Conservation (phyloP, 2,329 filamentous ascomycete species). For the Curvularia hawaiiensis region DNA sequence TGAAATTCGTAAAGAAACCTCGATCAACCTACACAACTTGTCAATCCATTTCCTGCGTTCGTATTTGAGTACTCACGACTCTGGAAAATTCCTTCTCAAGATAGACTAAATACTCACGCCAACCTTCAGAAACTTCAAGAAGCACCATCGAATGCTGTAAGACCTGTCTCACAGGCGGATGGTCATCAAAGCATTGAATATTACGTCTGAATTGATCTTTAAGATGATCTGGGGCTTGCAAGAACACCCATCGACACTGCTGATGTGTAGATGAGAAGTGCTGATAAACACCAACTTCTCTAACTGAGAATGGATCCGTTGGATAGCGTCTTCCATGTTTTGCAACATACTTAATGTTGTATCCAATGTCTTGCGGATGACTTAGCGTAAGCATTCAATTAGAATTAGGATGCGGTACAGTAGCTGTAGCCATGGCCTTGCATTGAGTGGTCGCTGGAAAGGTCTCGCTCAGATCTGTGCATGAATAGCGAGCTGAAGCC, state of each 20-base stretch:
- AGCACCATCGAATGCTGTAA: constrained; percentile 11
- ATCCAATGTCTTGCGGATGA: constrained; percentile 9
- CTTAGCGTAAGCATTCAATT: background rate
- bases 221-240: constrained; percentile 16
- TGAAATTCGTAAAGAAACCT: constrained; percentile 20
- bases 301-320: constrained; percentile 18
- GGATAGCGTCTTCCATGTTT: constrained; percentile 15
- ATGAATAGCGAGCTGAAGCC: constrained; percentile 10
- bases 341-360: constrained; percentile 21
- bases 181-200: constrained; percentile 1
- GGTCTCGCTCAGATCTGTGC: background rate
- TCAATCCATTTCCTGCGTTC: background rate
- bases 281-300: constrained; percentile 18
- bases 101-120: constrained; percentile 17
- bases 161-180: constrained; percentile 5
- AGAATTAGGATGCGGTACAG: background rate
- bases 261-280: constrained; percentile 1
- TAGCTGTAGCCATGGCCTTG: background rate
- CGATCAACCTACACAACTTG: constrained; percentile 10
- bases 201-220: constrained; percentile 6
- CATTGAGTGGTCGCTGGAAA: background rate
- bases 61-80: constrained; percentile 9
- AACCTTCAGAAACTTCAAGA: constrained; percentile 14
- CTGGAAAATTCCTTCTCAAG: constrained; percentile 9
- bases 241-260: constrained; percentile 11